Evolutionary conservation across 225 moss, liverwort and hornwort genomes (phyloP).

Genomic region (Rhytidiadelphus loreus): DNA sequence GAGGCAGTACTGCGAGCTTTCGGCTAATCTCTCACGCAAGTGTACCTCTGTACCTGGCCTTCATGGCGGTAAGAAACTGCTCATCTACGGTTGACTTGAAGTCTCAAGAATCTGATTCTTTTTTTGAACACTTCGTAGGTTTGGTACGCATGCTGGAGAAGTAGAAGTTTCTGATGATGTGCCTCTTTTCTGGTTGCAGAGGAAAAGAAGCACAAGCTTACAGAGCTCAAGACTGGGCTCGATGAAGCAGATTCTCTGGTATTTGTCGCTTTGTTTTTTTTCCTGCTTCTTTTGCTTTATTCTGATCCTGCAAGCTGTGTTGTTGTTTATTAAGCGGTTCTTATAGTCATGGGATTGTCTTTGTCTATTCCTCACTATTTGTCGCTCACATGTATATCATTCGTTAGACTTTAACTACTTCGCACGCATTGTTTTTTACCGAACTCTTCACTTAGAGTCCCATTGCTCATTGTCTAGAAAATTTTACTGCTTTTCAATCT

Average conservation of each 20-base stretch:
- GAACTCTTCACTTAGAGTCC: background rate
- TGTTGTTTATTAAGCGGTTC: background rate
- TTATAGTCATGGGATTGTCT: background rate
- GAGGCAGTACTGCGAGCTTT: slow-evolving; percentile 68
- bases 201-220: slow-evolving; percentile 54
- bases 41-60: slow-evolving; percentile 36
- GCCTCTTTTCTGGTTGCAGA: slow-evolving; percentile 20
- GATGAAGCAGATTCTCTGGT: slow-evolving; percentile 68
- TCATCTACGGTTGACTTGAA: background rate
- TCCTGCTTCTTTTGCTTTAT: background rate
- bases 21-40: slow-evolving; percentile 54
- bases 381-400: background rate
- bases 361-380: background rate
- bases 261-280: background rate
- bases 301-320: background rate
- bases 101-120: background rate
- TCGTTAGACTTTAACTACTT: background rate
- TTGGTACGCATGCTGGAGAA: background rate
- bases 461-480: background rate
- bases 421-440: background rate
- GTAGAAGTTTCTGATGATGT: background rate
- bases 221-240: slow-evolving; percentile 55
- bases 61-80: slow-evolving; percentile 42
- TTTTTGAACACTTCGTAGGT: background rate
- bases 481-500: background rate